Evolutionary conservation across 305 asterid species (phyloP).

Genomic region (Fraxinus latifolia): DNA sequence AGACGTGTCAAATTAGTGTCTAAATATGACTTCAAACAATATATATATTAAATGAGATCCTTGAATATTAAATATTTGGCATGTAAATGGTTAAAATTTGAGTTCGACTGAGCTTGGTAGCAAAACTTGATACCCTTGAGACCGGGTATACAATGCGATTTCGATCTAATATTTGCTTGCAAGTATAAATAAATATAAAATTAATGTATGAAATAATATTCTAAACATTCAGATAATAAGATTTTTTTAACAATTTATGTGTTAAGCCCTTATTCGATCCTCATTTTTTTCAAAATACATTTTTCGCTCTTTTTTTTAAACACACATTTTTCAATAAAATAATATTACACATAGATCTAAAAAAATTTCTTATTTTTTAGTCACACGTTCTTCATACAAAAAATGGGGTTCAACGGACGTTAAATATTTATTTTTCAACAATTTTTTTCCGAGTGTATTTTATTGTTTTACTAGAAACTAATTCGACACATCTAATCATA

Average conservation of each 20-base stretch:
- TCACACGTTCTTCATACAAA: no score
- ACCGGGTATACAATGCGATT: background rate
- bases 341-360: no score
- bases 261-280: no score
- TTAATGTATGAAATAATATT: no score
- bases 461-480: background rate
- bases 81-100: background rate
- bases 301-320: no score
- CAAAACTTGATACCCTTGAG: background rate
- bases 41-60: background rate
- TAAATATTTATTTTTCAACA: background rate
- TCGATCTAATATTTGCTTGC: no score
- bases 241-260: no score
- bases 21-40: no score
- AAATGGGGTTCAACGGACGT: no score
- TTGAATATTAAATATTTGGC: background rate
- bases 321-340: no score
- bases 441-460: background rate
- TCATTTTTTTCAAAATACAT: no score
- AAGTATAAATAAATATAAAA: background rate
- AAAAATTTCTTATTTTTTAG: no score
- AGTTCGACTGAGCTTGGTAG: background rate
- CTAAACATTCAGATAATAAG: background rate
- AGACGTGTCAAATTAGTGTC: background rate
- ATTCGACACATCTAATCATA: background rate